Conservation (phyloP, 2,329 filamentous ascomycete genomes). For the Colletotrichum tabaci region DNA sequence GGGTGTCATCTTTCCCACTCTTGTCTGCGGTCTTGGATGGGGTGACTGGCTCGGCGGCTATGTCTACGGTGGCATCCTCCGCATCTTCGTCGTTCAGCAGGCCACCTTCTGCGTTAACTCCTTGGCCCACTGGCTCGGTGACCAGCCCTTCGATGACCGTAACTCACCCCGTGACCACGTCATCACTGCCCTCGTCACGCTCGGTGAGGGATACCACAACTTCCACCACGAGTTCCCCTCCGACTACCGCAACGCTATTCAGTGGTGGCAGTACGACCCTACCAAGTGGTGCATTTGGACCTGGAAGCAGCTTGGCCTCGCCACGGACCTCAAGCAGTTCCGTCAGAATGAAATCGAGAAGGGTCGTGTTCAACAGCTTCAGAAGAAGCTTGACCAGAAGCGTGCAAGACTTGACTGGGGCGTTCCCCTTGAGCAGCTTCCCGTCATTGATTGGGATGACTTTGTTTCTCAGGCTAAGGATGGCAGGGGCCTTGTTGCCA, state of each 20-base stretch:
- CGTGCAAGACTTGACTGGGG: conserved; percentile 88
- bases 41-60: conserved; percentile 86
- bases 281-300: conserved; percentile 91
- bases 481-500: conserved; percentile 81
- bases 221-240: conserved; percentile 97
- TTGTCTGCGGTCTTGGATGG: conserved; percentile 85
- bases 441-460: conserved; percentile 89
- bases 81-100: conserved; percentile 92
- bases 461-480: conserved; percentile 84
- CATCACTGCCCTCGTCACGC: conserved; percentile 86
- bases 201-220: conserved; percentile 94
- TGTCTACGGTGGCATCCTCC: conserved; percentile 87
- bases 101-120: conserved; percentile 96
- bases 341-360: conserved; percentile 93
- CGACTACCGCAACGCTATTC: conserved; percentile 92
- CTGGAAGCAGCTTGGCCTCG: conserved; percentile 88
- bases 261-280: conserved; percentile 93
- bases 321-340: conserved; percentile 92
- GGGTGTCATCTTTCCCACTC: conserved; percentile 81
- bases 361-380: conserved; percentile 87
- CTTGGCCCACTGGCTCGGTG: conserved; percentile 90
- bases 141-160: conserved; percentile 93
- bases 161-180: conserved; percentile 92
- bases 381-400: conserved; percentile 95
- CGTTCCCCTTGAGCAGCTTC: conserved; percentile 86